These are phyloP conservation scores for Suillus discolor DNA, from an alignment of 768 basidiomycete genomes.

Conservation along the genomic window DNA sequence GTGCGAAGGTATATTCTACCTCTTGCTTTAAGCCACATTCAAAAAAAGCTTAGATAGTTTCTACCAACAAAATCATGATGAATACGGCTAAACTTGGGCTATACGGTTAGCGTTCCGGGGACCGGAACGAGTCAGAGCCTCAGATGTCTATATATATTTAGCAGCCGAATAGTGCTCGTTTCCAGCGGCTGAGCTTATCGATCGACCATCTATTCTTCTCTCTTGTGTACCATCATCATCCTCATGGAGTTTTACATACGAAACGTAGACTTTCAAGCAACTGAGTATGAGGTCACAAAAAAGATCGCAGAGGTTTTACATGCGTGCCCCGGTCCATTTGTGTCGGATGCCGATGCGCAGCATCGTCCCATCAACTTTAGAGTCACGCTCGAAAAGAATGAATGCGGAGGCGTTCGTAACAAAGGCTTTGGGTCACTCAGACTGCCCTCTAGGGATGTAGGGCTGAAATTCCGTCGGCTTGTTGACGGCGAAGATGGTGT, in stretches of 20 bases:
- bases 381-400: constrained; percentile 53
- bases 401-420: constrained; percentile 56
- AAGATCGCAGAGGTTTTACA: constrained; percentile 61
- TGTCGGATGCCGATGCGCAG: constrained; percentile 16
- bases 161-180: neutral
- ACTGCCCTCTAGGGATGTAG: constrained; percentile 34
- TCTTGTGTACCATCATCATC: neutral
- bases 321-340: constrained; percentile 29
- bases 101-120: too few species aligned
- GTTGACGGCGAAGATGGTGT: constrained; percentile 39
- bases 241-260: constrained; percentile 43
- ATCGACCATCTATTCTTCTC: constrained; percentile 1
- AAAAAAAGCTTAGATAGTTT: neutral
- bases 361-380: constrained; percentile 56
- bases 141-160: constrained; percentile 2
- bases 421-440: constrained; percentile 48
- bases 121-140: too few species aligned
- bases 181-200: neutral
- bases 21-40: neutral
- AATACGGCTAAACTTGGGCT: neutral
- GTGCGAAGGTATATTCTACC: neutral
- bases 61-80: neutral
- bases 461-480: constrained; percentile 48
- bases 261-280: constrained; percentile 39
- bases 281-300: constrained; percentile 58